Evolutionary conservation across 2,329 filamentous ascomycete genomes (phyloP).

Genomic region (Lizonia empirigonia): DNA sequence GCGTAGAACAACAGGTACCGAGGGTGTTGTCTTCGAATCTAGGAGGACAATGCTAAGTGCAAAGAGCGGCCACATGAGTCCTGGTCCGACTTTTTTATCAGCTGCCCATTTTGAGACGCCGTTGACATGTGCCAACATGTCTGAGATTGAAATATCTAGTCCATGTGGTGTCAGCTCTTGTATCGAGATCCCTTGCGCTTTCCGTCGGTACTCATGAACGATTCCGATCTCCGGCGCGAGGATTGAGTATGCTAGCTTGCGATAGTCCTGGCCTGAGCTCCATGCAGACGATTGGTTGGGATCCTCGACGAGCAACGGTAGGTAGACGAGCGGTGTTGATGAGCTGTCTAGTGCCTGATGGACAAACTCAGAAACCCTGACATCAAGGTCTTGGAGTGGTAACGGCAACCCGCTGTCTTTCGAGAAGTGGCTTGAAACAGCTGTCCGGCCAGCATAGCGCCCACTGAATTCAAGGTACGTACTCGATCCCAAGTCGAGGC

Average conservation of each 20-base stretch:
- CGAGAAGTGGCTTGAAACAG: conserved; percentile 11
- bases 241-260: conserved; percentile 49
- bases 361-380: conserved; percentile 42
- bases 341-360: conserved; percentile 26
- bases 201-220: conserved; percentile 48
- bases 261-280: conserved; percentile 46
- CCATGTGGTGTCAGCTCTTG: conserved; percentile 22
- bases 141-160: neutral
- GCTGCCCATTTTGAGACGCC: conserved; percentile 26
- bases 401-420: neutral
- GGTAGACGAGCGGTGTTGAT: conserved; percentile 57
- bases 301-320: conserved; percentile 65
- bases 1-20: conserved; percentile 21
- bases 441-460: conserved; percentile 30
- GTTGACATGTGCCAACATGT: conserved; percentile 23
- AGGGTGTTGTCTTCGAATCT: conserved; percentile 29
- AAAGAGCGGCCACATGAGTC: conserved; percentile 35
- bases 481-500: conserved; percentile 21
- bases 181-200: conserved; percentile 38
- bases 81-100: conserved; percentile 11
- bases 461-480: conserved; percentile 39
- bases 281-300: conserved; percentile 51
- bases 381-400: conserved; percentile 36
- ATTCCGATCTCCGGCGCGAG: conserved; percentile 22
- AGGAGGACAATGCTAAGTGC: conserved; percentile 30